A percentile compares a stretch with the other conserved stretches of the same genome.
phyloP scores from a whole-genome alignment of 208 protist species.

The Novymonas esmeraldas region DNA sequence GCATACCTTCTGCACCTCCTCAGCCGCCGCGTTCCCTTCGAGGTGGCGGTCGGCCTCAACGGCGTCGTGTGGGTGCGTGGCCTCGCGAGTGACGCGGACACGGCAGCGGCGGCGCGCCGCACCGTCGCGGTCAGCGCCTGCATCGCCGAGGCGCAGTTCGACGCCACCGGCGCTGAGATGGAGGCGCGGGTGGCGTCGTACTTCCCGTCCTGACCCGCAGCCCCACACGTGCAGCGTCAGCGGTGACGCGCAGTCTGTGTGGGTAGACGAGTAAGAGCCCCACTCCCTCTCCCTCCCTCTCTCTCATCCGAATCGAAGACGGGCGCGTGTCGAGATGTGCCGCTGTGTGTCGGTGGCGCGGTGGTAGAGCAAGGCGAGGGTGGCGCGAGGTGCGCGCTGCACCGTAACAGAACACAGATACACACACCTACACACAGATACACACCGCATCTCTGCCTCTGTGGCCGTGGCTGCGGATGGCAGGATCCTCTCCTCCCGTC shows the following conservation, averaged over 20 bases:
- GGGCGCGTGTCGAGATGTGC: background rate
- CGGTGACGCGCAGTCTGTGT: too few species aligned
- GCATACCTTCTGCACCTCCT: conserved; percentile 67
- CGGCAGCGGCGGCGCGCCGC: conserved; percentile 47
- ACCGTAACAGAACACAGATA: background rate
- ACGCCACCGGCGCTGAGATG: conserved; percentile 70
- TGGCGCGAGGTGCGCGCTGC: too few species aligned
- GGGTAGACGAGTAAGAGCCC: background rate
- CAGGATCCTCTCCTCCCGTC: too few species aligned
- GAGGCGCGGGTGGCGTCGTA: conserved; percentile 68
- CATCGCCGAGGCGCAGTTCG: conserved; percentile 74
- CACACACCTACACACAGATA: background rate
- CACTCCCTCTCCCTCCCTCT: background rate
- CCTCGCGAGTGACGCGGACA: conserved; percentile 44
- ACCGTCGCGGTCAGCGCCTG: conserved; percentile 79
- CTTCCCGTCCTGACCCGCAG: conserved; percentile 41
- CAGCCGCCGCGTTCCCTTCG: conserved; percentile 68
- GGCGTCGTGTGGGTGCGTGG: conserved; percentile 84
- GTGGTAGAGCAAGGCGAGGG: too few species aligned
- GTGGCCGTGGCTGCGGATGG: too few species aligned
- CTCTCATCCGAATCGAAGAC: background rate
- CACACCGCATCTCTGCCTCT: too few species aligned
- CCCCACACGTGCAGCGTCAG: background rate
- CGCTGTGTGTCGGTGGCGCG: too few species aligned
- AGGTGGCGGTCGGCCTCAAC: conserved; percentile 79